Base-by-base conservation (phyloP, 257 asterid species). In the Oldenlandia corymbosa region DNA sequence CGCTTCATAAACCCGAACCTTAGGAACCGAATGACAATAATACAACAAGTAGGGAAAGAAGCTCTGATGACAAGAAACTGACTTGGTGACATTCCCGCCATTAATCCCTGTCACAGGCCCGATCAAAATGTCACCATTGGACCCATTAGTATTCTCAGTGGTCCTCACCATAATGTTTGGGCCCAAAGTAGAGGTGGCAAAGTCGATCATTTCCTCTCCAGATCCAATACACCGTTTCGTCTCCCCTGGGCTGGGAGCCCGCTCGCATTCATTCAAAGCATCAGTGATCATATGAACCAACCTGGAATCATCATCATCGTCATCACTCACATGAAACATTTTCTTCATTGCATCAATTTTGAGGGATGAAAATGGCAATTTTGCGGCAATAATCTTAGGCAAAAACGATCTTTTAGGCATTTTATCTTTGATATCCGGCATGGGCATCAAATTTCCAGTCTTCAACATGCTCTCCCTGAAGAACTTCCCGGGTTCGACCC, bases 21-120 rank as follows among this genome's bases (percentile, higher is more conserved):
- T 78, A 0, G 98, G 98, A 34, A 91, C 98, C 20, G 98, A 88
- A 62, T 91, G 98, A 62, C 98, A 91, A 30, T 88, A 91, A 79
- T 88, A 91, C 9, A 91, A 71, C 66, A 88, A 32, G 78, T 78
- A 86, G 0, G 98, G 96, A 66, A 58, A 86, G 63, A 91, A 58
- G 60, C 88, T 88, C 59, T 91, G 98, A 52, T 91, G 98, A 34
- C 98, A 91, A 0, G 95, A 86, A 54, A 88, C 96, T 10, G 96
- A 83, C 32, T 68, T 82, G 0, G 95, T 86, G n/a, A 86, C 81
- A 56, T 69, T 78, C 3, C 94, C 98, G 58, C 92, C 87, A 73
- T 84, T 81, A 79, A 86, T 75, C 21, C 26, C 91, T 58, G 55
- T 84, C 60, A 88, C 89, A 28, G 74, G 14, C 0, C 91, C 93